Conservation (phyloP, 1,284 basidiomycete species). For the Cutaneotrichosporon mucoides region DNA sequence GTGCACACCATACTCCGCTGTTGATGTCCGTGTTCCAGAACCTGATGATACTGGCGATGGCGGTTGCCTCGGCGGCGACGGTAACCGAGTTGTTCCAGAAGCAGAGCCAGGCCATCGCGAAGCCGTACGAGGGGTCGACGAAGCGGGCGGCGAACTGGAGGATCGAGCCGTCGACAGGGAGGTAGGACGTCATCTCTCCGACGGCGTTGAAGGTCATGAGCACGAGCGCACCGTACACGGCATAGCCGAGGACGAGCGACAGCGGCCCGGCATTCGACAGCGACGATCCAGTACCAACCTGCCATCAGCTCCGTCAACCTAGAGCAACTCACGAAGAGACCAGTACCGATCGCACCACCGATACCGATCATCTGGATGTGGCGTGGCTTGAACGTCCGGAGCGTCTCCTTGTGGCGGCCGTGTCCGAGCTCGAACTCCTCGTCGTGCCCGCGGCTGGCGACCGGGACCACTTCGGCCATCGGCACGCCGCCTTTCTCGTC, state of each 20-base stretch:
- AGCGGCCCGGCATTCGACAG: constrained; percentile 16
- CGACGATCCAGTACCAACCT: constrained; percentile 9
- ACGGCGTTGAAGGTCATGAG: constrained; percentile 19
- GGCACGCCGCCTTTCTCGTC: constrained; percentile 2
- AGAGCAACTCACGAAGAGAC: constrained; percentile 35
- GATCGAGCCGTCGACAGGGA: constrained; percentile 19
- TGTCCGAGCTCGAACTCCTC: constrained; percentile 6
- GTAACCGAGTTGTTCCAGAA: constrained; percentile 15
- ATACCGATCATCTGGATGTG: constrained; percentile 26
- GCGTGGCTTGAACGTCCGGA: constrained; percentile 7
- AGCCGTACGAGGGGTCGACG: constrained; percentile 14
- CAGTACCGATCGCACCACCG: constrained; percentile 52
- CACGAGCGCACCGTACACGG: constrained; percentile 13
- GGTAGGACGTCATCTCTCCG: constrained; percentile 21
- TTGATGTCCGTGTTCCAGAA: constrained; percentile 14
- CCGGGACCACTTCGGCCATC: background rate
- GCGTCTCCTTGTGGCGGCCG: constrained; percentile 3
- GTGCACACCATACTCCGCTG: constrained; percentile 9
- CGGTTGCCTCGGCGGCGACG: constrained; percentile 11
- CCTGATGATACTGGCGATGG: constrained; percentile 10
- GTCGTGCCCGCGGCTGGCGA: background rate
- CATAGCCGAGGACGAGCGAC: constrained; percentile 15
- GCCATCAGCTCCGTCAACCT: background rate
- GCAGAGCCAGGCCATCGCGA: constrained; percentile 17
- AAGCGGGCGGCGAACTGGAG: constrained; percentile 16